Conservation (phyloP, 345 rosid genomes). For the Orychophragmus violaceus region DNA sequence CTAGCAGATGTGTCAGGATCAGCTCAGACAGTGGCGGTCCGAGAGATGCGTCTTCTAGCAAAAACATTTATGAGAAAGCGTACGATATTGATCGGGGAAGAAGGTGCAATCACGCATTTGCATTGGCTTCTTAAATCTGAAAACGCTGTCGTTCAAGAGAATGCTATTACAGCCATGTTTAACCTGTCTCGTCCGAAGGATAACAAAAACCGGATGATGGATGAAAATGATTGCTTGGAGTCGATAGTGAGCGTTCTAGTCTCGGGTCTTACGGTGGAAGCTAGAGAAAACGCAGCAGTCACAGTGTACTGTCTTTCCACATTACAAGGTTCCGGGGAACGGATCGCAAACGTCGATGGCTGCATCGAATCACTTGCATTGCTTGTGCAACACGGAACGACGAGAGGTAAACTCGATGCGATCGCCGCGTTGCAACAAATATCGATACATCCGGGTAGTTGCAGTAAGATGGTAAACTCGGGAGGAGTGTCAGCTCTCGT, state of each 20-base stretch:
- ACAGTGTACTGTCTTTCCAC: not conserved
- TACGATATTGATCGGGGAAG: not conserved
- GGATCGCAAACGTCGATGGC: not conserved
- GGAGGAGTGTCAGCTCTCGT: constrained; percentile 59
- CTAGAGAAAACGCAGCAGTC: not conserved
- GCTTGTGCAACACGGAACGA: constrained; percentile 51
- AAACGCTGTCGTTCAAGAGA: not conserved
- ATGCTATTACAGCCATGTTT: not conserved
- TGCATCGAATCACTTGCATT: not conserved
- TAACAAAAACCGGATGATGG: not conserved
- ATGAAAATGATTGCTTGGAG: not conserved
- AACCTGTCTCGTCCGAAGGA: not conserved
- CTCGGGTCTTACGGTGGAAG: not conserved
- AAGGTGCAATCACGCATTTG: not conserved
- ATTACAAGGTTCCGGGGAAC: not conserved
- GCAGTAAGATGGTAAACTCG: constrained; percentile 45
- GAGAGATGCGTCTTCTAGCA: not conserved
- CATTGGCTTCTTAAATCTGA: not conserved
- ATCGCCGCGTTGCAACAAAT: constrained; percentile 55
- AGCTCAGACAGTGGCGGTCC: not conserved
- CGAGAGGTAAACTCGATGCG: constrained; percentile 79
- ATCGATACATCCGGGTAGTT: constrained; percentile 60
- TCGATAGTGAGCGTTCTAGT: not conserved
- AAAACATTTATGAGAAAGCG: not conserved
- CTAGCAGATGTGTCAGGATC: constrained; percentile 47